Conservation (phyloP, 1,284 basidiomycete genomes). For the Leccinum huronense region DNA sequence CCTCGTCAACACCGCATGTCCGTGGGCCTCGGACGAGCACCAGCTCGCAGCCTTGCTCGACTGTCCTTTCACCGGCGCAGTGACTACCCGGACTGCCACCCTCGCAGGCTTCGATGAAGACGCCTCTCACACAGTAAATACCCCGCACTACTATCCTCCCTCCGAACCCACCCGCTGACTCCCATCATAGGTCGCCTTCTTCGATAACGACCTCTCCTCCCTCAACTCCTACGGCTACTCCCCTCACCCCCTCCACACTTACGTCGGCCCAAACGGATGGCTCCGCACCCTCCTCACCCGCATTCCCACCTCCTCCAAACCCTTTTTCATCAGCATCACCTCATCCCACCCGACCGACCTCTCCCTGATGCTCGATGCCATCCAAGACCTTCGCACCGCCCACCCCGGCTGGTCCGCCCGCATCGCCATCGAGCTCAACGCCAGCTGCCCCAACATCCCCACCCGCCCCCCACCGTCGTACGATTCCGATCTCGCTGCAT, state of each 20-base stretch:
- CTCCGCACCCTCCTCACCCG: conserved; percentile 50
- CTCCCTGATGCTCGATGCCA: conserved; percentile 50
- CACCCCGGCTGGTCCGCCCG: conserved; percentile 31
- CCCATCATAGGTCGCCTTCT: conserved; percentile 55
- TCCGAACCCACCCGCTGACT: conserved; percentile 6
- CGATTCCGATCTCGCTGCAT: conserved; percentile 35
- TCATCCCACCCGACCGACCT: conserved; percentile 53
- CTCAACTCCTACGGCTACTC: conserved; percentile 82
- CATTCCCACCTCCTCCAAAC: conserved; percentile 45
- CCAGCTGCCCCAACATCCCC: conserved; percentile 75
- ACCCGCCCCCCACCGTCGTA: conserved; percentile 66
- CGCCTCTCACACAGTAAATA: conserved; percentile 51
- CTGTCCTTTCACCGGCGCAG: conserved; percentile 66
- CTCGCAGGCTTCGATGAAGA: conserved; percentile 65
- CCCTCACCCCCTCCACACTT: conserved; percentile 62
- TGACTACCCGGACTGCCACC: conserved; percentile 75
- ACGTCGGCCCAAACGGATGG: conserved; percentile 52
- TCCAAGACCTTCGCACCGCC: conserved; percentile 56
- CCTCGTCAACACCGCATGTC: conserved; percentile 72
- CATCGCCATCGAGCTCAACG: conserved; percentile 74
- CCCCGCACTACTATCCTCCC: conserved; percentile 19
- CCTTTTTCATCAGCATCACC: conserved; percentile 75
- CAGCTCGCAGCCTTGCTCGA: conserved; percentile 65
- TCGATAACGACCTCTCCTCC: conserved; percentile 48
- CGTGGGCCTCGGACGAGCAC: conserved; percentile 68